phyloP scores from a whole-genome alignment of 176 grass and related monocot species.

The Eleusine indica region DNA sequence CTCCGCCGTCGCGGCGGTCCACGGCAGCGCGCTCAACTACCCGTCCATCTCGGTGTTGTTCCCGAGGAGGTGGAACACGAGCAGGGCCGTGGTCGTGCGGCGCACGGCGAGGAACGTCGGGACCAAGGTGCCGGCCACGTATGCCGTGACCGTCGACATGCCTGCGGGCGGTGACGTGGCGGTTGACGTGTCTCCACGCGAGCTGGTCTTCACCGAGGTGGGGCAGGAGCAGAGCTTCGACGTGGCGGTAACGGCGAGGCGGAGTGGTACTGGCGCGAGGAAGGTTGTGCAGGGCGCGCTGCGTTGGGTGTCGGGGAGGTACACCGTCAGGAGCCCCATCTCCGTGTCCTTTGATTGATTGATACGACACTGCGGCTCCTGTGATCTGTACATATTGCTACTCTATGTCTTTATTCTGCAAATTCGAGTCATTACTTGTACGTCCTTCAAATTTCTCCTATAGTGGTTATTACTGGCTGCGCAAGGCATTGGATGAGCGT shows the following conservation, averaged over 20 bases:
- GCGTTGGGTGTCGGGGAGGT: slow-evolving; percentile 45
- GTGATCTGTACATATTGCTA: not conserved
- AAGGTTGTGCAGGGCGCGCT: slow-evolving; percentile 38
- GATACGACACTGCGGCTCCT: not conserved
- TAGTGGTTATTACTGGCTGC: too few species aligned
- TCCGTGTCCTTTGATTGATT: slow-evolving; percentile 19
- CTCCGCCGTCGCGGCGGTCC: slow-evolving; percentile 31
- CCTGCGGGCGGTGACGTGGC: not conserved
- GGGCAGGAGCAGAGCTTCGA: slow-evolving; percentile 38
- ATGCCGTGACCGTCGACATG: slow-evolving; percentile 28
- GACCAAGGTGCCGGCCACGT: slow-evolving; percentile 9
- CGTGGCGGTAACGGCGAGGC: slow-evolving; percentile 11
- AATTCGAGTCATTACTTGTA: not conserved
- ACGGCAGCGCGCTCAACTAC: slow-evolving; percentile 46
- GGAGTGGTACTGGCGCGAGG: not conserved
- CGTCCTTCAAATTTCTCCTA: not conserved
- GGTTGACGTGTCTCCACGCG: not conserved
- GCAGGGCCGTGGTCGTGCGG: not conserved
- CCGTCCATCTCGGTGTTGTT: slow-evolving; percentile 47
- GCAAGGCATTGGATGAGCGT: not conserved
- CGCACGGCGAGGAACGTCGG: slow-evolving; percentile 62
- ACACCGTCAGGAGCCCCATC: slow-evolving; percentile 50
- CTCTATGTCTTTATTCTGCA: not conserved
- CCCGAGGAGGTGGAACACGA: not conserved
- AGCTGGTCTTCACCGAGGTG: slow-evolving; percentile 17